A percentile compares a stretch with the other conserved stretches of the same genome.
phyloP scores from a whole-genome alignment of 1,284 basidiomycete genomes.

The Microbotryomycetes sp. region DNA sequence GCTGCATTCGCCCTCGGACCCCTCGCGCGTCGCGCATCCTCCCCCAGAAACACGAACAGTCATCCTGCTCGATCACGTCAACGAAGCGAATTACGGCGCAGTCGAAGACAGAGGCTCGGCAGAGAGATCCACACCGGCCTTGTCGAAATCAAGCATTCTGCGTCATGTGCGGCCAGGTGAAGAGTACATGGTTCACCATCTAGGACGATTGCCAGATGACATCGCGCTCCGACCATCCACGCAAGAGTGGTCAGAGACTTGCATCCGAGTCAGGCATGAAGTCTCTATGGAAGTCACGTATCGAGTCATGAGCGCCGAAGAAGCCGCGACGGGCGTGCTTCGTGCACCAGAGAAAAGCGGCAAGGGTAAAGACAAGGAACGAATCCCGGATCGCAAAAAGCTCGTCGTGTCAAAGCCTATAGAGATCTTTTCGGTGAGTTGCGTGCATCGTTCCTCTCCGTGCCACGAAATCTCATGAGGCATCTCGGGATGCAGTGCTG shows the following conservation, averaged over 20 bases:
- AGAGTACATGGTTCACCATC: constrained; percentile 22
- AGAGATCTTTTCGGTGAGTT: constrained; percentile 25
- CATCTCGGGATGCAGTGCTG: constrained; percentile 14
- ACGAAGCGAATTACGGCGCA: constrained; percentile 23
- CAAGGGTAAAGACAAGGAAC: constrained; percentile 8
- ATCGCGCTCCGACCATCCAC: constrained; percentile 25
- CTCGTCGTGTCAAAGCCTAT: constrained; percentile 25
- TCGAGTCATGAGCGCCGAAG: constrained; percentile 16
- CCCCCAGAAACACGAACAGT: constrained; percentile 15
- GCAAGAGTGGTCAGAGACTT: constrained; percentile 15
- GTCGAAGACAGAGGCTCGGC: constrained; percentile 8
- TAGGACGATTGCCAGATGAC: constrained; percentile 26
- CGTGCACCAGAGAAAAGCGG: constrained; percentile 5
- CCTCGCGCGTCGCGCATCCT: constrained; percentile 1
- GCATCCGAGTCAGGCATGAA: constrained; percentile 18
- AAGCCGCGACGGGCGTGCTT: neutral
- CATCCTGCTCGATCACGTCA: constrained; percentile 23
- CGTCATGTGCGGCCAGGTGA: constrained; percentile 16
- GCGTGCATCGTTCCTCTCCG: neutral
- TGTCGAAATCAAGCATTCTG: neutral
- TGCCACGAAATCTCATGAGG: too few relatives aligned
- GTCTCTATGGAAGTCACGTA: constrained; percentile 26
- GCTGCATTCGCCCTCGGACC: constrained; percentile 21
- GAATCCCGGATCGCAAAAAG: constrained; percentile 20
- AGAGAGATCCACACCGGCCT: neutral